A percentile compares a stretch with the other conserved stretches of the same genome.
These are phyloP conservation scores for Leishmania amazonensis DNA, from an alignment of 208 protist species.

Conservation along the genomic window DNA sequence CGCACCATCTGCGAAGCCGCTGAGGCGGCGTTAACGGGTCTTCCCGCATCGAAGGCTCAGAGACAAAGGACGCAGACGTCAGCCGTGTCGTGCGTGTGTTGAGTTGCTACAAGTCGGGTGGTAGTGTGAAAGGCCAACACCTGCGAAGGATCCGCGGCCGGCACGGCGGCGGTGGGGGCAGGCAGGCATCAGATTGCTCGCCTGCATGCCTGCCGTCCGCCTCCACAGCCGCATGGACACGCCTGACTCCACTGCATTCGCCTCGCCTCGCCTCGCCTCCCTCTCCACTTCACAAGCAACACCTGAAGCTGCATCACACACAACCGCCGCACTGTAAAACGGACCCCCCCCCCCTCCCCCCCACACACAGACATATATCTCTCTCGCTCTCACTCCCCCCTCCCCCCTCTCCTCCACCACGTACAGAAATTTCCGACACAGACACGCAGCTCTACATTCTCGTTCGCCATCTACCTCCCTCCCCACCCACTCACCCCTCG, in stretches of 20 bases:
- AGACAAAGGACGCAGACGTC: neutral
- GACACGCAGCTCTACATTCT: too few relatives aligned
- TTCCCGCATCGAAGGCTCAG: neutral
- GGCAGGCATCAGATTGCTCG: neutral
- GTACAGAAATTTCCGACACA: constrained; percentile 10
- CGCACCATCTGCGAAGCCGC: neutral
- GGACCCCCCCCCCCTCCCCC: neutral
- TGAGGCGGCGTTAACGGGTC: neutral
- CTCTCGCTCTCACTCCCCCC: neutral
- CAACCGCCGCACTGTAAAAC: neutral
- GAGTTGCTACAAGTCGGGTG: neutral
- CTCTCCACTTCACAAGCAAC: neutral
- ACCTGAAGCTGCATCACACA: neutral
- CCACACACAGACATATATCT: neutral
- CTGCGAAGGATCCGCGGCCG: neutral
- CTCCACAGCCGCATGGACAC: neutral
- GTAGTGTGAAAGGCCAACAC: neutral
- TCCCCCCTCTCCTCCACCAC: neutral
- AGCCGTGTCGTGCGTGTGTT: neutral
- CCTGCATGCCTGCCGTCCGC: neutral
- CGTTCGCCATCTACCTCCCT: too few relatives aligned
- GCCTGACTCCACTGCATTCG: neutral
- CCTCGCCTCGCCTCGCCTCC: neutral
- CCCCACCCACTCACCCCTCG: too few relatives aligned
- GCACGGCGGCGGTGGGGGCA: neutral